Evolutionary conservation across 1,284 basidiomycete genomes (phyloP).

Genomic region (Anthracocystis panici-leucophaei): DNA sequence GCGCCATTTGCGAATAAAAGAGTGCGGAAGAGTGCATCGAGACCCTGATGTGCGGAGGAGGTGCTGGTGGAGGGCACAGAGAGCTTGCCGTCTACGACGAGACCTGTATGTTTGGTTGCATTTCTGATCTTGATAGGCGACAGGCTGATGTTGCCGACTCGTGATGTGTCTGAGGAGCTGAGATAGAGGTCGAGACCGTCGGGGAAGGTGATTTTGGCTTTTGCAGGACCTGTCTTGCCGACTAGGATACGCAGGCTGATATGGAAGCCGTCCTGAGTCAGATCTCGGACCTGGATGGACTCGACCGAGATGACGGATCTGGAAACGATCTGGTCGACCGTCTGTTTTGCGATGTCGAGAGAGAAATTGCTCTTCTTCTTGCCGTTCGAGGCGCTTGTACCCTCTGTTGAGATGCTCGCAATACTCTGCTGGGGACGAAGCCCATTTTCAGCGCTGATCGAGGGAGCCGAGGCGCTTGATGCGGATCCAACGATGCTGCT

Average conservation of each 20-base stretch:
- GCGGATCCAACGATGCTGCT: conserved; percentile 10
- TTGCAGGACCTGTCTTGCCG: conserved; percentile 42
- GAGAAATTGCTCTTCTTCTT: conserved; percentile 23
- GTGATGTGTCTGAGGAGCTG: conserved; percentile 13
- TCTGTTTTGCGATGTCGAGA: conserved; percentile 38
- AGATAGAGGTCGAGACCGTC: conserved; percentile 47
- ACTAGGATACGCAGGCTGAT: conserved; percentile 32
- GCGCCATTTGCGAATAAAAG: conserved; percentile 19
- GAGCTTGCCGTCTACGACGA: conserved; percentile 25
- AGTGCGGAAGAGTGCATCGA: conserved; percentile 30
- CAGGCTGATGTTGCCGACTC: conserved; percentile 31
- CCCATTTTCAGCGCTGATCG: neutral
- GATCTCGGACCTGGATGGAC: conserved; percentile 25
- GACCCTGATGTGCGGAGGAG: conserved; percentile 3
- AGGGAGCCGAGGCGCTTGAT: conserved; percentile 4
- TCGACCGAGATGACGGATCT: conserved; percentile 33
- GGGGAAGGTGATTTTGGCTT: conserved; percentile 52
- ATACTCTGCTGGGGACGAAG: conserved; percentile 15
- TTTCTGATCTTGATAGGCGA: conserved; percentile 34
- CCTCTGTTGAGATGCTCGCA: conserved; percentile 4
- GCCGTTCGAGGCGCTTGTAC: neutral
- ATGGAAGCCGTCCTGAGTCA: conserved; percentile 29
- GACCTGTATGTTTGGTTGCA: conserved; percentile 26
- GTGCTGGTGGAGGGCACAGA: neutral
- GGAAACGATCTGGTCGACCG: conserved; percentile 44